Conservation (phyloP, 805 yeast genomes). For the Lachancea kluyveri region DNA sequence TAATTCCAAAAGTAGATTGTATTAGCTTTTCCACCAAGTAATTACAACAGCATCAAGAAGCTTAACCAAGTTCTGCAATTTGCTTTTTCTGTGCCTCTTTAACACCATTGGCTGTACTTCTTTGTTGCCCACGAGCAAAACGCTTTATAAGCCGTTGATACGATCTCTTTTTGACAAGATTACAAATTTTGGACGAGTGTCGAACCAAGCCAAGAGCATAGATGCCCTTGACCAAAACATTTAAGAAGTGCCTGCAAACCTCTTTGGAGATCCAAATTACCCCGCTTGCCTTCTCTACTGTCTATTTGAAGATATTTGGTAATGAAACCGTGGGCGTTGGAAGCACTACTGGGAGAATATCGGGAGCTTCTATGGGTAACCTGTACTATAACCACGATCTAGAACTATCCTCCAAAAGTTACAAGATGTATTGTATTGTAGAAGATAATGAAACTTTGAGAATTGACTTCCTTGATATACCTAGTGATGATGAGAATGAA, state of each 20-base stretch:
- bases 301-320: not conserved
- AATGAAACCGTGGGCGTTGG: slow-evolving; percentile 6
- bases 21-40: no score
- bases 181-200: no score
- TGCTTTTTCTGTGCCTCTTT: no score
- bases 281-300: slow-evolving; percentile 3
- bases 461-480: slow-evolving; percentile 9
- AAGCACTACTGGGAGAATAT: slow-evolving; percentile 6
- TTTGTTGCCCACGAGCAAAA: no score
- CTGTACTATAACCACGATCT: slow-evolving; percentile 6
- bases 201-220: not conserved
- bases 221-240: slow-evolving; percentile 3
- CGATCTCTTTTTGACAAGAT: no score
- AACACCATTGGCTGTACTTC: no score
- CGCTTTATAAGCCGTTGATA: no score
- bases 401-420: slow-evolving; percentile 4
- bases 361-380: slow-evolving; percentile 7
- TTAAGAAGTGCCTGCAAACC: slow-evolving; percentile 2
- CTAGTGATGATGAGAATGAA: not conserved
- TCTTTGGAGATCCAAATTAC: slow-evolving; percentile 3
- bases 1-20: no score
- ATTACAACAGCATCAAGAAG: no score
- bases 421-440: slow-evolving; percentile 8
- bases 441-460: slow-evolving; percentile 7
- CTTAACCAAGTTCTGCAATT: no score